Evolutionary conservation across 23 red algal species (phyloP), one percentile per base, ranked within the genome.

Genomic region (Gracilaria vermiculophylla): DNA sequence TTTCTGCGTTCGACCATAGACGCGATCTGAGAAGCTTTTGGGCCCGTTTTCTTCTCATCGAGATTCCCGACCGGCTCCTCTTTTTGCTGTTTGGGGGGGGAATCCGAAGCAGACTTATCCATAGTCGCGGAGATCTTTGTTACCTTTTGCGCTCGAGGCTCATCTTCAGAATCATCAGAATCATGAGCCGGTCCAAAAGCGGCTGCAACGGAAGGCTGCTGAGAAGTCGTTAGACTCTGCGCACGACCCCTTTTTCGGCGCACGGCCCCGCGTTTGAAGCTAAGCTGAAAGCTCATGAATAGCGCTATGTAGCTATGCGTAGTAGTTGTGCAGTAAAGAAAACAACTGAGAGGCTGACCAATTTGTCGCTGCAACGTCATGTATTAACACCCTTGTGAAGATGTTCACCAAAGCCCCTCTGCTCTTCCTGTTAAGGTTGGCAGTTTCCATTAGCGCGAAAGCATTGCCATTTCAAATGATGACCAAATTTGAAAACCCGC

Each of bases 1-100:
- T 88, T 76, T 25, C 53, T 79, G 11, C 84, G 67, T 48, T 76
- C 40, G n/a, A 88, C 52, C n/a, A 88, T 52, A 3, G 43, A 49
- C 36, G 70, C 84, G 36, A 88, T 78, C 32, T 88, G 84, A 3
- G 84, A 88, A 48, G 20, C 53, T 55, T 76, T 88, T 32, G 45
- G 2, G 9, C 12, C 37, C 8, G 57, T 27, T 50, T 44, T 83
- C 53, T 82, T 78, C 8, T 34, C 53, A 34, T 36, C 34, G 4
- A 0, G 45, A 54, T 44, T n/a, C n/a, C 23, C 76, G 23, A 33
- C 39, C 10, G 55, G 76, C 76, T 41, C 53, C 57, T n/a, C 76
- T 3, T 33, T 45, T 0, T 6, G 42, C 23, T 47, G 37, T 42
- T 73, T 1, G 0, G 19, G 19, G 19, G 36, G 15, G 7, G 11